Evolutionary conservation across 2,329 filamentous ascomycete genomes (phyloP), one percentile per base, ranked within the genome.

Genomic region (Fusarium duplospermum): DNA sequence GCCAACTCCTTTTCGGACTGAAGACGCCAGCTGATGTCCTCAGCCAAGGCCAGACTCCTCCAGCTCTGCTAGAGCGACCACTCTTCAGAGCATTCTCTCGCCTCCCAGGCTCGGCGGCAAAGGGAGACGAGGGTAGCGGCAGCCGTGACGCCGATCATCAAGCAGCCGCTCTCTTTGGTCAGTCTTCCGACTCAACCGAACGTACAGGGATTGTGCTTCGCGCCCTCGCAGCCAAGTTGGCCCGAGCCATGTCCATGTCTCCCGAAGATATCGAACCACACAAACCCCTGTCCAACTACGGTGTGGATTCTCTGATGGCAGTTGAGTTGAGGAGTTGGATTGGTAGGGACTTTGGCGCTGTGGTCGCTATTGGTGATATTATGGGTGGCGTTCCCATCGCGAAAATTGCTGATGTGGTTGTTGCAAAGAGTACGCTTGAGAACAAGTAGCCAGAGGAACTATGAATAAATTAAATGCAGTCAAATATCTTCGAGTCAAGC

Each of bases 361-460:
- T 7, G 20, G 42, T 24, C 1, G 42, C 42, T 3, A 22, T 45
- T 16, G 8, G 42, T 24, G 7, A 45, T 3, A 45, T 14, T 9
- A 14, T 45, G 13, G 40, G n/a, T 6, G n/a, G n/a, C 40, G 40
- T 42, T 11, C 11, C 40, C 6, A 22, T 38, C 7, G 8, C 16
- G 36, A n/a, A 13, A 2, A 45, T 45, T 14, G 20, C 40, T 14
- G 40, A 45, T 5, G 14, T 45, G 22, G 20, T 45, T 45, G 20
- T 24, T 16, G 13, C 42, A 45, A 14, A 24, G 20, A 24, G 20
- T 24, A 13, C 4, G 13, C 3, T 9, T 45, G 4, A 5, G 8
- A 45, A 14, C 22, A 45, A 24, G 10, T 42, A 6, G 20, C 0
- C 6, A 0, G 3, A 20, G 6, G n/a, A 10, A 13, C 24, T 0